Evolutionary conservation across 2,329 filamentous ascomycete species (phyloP).

Genomic region (Beauveria brongniartii): DNA sequence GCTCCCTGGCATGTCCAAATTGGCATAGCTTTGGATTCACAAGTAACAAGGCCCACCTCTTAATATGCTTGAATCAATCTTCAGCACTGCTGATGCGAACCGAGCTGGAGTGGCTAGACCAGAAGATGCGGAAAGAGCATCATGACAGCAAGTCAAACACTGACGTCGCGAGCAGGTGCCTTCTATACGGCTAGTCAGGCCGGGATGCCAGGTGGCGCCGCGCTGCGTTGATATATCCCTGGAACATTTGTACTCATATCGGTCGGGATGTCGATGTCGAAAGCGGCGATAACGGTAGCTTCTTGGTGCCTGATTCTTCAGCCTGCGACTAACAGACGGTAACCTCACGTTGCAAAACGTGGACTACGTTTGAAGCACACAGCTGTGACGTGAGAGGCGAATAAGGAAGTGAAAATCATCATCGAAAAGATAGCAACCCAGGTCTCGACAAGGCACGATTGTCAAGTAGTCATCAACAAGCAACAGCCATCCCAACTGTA

Average conservation of each 20-base stretch:
- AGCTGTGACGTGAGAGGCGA: not conserved
- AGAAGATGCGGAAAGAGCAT: too few relatives aligned
- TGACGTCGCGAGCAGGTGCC: too few relatives aligned
- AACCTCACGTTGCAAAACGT: not conserved
- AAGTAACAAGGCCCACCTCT: too few relatives aligned
- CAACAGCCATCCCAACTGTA: not conserved
- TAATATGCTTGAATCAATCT: too few relatives aligned
- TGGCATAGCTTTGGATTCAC: too few relatives aligned
- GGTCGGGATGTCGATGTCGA: not conserved
- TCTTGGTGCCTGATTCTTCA: not conserved
- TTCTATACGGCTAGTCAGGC: not conserved
- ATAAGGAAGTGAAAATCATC: not conserved
- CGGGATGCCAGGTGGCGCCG: constrained; percentile 14
- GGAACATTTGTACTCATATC: not conserved
- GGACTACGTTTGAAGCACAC: not conserved
- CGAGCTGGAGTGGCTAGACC: too few relatives aligned
- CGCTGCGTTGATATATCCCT: not conserved
- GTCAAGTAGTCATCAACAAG: not conserved
- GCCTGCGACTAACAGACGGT: not conserved
- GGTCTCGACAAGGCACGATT: not conserved
- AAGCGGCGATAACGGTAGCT: not conserved
- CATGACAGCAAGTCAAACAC: too few relatives aligned
- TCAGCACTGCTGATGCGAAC: too few relatives aligned
- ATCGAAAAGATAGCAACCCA: not conserved
- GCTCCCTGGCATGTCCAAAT: too few relatives aligned